Base-by-base conservation (phyloP, 192 early-diverging fungal species). In the Coemansia sp. region DNA sequence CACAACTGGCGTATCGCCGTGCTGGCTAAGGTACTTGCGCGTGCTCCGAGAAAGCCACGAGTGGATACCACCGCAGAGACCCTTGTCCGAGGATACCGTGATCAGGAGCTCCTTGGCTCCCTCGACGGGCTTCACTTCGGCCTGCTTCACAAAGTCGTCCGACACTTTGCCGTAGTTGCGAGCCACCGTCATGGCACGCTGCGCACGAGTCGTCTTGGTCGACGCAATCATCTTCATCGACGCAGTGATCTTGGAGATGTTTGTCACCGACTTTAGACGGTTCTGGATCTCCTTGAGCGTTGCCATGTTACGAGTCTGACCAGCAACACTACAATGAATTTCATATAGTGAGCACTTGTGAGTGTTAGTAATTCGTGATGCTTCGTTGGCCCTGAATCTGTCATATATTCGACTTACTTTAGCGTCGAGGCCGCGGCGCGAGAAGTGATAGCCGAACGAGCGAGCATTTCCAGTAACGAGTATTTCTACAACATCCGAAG, bases 201-300 rank as follows among this genome's bases (percentile, higher is more conserved):
- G 93, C 36, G 95, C 92, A 65, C 85, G 81, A 31, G 87, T 80
- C 76, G 97, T 94, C 89, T 99, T 99, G 85, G 96, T 99, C 46
- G 97, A 97, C 44, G 97, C 96, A 97, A 99, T 99, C 95, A 99
- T 97, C 90, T 99, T 99, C 97, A 99, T 99, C 52, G 96, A 98
- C 86, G 97, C 96, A 62, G 97, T 99, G 82, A 99, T 98, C 88
- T 99, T 99, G 75, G 92, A 94, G 87, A 98, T 99, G 91, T 96
- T 98, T 71, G 92, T 89, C 67, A 99, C 90, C 68, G 97, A 97
- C 88, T 97, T 96, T 79, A 97, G 85, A 68, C 97, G 95, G 66
- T 90, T 83, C 83, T 95, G 94, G 86, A 99, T 92, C 88, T 97
- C 95, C 85, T 91, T 92, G 73, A 95, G 87, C 66, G 95, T 95